Percentiles rank a stretch among this genome's conserved stretches.
Conservation (phyloP, 2,329 filamentous ascomycete species). For the Paramyrothecium sp. region DNA sequence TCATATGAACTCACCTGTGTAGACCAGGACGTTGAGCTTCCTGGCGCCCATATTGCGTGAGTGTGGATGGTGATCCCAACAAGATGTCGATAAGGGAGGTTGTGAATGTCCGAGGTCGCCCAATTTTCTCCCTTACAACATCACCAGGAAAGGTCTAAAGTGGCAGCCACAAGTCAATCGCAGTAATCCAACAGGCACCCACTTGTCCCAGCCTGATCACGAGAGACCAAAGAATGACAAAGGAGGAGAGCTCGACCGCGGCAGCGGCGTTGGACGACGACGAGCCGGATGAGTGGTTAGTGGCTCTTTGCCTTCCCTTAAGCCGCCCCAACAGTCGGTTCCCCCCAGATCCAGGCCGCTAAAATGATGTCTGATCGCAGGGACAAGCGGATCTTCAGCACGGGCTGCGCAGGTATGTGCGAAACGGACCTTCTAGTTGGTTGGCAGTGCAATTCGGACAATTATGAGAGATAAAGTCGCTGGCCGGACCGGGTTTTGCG, state of each 20-base stretch:
- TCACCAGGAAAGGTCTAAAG: neutral
- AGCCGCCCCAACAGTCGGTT: conserved; percentile 4
- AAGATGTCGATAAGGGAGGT: conserved; percentile 4
- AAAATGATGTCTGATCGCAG: conserved; percentile 42
- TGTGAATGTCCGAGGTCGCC: neutral
- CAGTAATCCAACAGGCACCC: conserved; percentile 4
- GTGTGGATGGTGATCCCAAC: conserved; percentile 5
- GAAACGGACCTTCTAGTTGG: neutral
- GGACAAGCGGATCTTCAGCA: conserved; percentile 98
- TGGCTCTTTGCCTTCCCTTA: conserved; percentile 3
- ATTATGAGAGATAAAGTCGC: neutral
- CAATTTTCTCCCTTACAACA: conserved; percentile 1
- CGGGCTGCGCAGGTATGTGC: conserved; percentile 78
- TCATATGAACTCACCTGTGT: conserved; percentile 64
- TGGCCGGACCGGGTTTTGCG: neutral
- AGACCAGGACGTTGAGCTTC: conserved; percentile 89
- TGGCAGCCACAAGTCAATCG: conserved; percentile 1
- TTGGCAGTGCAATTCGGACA: neutral
- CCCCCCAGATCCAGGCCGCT: neutral
- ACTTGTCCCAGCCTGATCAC: conserved; percentile 5
- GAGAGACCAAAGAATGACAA: conserved; percentile 43
- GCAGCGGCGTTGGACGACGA: conserved; percentile 51
- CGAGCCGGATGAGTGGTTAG: conserved; percentile 93
- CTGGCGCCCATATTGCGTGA: conserved; percentile 56
- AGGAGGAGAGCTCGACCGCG: conserved; percentile 41